These are phyloP conservation scores for Paracamarosporium sp. DNA, from an alignment of 2,329 filamentous ascomycete genomes.

Conservation along the genomic window DNA sequence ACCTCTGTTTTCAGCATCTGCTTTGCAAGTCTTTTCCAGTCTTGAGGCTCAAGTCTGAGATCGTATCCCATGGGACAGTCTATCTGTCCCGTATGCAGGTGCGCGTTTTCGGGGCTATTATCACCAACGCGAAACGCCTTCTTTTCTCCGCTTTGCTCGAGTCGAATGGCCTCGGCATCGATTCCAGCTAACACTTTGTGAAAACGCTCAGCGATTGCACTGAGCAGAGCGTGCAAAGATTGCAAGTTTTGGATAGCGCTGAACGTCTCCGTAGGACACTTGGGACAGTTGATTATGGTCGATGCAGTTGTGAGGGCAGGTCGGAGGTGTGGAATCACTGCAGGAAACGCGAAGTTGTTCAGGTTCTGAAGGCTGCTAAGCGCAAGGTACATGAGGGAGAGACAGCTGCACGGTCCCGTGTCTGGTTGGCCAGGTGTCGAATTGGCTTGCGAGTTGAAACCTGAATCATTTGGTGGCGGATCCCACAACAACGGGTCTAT, in stretches of 20 bases:
- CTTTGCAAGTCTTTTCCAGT: constrained; percentile 54
- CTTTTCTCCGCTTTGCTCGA: constrained; percentile 37
- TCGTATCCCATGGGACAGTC: constrained; percentile 54
- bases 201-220: constrained; percentile 51
- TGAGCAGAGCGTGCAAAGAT: constrained; percentile 50
- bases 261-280: constrained; percentile 51
- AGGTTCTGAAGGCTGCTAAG: constrained; percentile 51
- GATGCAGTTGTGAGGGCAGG: constrained; percentile 50
- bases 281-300: constrained; percentile 48
- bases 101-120: constrained; percentile 41
- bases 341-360: constrained; percentile 50
- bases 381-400: constrained; percentile 54
- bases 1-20: constrained; percentile 55
- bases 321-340: constrained; percentile 49
- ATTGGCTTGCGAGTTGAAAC: neutral
- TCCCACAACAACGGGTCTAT: constrained; percentile 8
- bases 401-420: constrained; percentile 49
- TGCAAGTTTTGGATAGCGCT: constrained; percentile 55
- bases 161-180: constrained; percentile 46
- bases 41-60: constrained; percentile 50
- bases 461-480: neutral
- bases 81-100: constrained; percentile 51
- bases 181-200: constrained; percentile 49
- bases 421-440: constrained; percentile 11
- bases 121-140: constrained; percentile 55